These are phyloP conservation scores for Leccinum griseonigrum DNA, from an alignment of 1,284 basidiomycete species.

Conservation along the genomic window DNA sequence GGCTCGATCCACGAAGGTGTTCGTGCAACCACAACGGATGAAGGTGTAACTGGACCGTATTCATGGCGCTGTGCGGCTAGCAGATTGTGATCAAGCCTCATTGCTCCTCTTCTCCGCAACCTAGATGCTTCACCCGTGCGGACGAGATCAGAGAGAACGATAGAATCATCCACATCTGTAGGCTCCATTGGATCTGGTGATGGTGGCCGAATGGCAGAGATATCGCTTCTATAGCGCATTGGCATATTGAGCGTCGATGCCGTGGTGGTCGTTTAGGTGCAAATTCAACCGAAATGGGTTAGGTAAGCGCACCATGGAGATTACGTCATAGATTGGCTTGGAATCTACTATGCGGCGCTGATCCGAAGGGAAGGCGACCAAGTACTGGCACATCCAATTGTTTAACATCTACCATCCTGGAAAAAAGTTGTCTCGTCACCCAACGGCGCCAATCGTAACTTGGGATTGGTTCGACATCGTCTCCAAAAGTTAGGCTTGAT, in stretches of 20 bases:
- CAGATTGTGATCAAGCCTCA: conserved; percentile 54
- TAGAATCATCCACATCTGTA: conserved; percentile 58
- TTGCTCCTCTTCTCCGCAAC: conserved; percentile 65
- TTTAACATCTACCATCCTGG: background rate
- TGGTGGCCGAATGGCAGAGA: conserved; percentile 10
- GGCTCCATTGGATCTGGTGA: conserved; percentile 25
- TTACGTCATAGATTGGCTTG: conserved; percentile 12
- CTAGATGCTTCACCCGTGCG: conserved; percentile 69
- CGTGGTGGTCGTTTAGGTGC: conserved; percentile 19
- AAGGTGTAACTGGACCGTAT: conserved; percentile 25
- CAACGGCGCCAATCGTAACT: background rate
- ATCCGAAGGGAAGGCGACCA: too few species aligned
- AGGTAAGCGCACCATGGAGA: conserved; percentile 1
- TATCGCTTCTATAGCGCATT: conserved; percentile 30
- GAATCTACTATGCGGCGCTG: too few species aligned
- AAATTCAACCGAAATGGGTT: conserved; percentile 10
- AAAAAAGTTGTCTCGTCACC: background rate
- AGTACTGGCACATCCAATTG: too few species aligned
- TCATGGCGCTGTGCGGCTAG: conserved; percentile 31
- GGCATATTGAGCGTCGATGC: conserved; percentile 28
- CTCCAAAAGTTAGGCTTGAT: background rate
- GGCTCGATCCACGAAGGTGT: conserved; percentile 36
- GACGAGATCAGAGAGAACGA: conserved; percentile 68
- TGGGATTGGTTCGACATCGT: background rate
- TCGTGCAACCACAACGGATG: conserved; percentile 29